phyloP scores from a whole-genome alignment of 83 land plant species.

The Picea engelmannii region DNA sequence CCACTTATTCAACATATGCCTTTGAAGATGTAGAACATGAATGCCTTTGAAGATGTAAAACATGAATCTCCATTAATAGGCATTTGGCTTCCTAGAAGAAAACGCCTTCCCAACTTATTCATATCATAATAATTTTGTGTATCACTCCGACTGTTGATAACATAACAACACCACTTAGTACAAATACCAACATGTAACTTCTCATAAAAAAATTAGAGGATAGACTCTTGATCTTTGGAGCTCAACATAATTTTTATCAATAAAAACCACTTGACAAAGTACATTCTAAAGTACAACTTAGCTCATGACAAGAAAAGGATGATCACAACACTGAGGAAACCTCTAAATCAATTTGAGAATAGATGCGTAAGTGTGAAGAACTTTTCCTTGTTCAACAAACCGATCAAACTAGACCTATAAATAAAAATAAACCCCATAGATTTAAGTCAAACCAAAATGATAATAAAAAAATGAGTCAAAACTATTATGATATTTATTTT shows the following conservation, averaged over 20 bases:
- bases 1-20: conserved; percentile 80
- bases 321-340: conserved; percentile 91
- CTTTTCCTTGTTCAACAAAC: conserved; percentile 90
- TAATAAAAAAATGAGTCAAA: conserved; percentile 11
- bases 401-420: conserved; percentile 85
- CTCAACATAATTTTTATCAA: not conserved
- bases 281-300: conserved; percentile 21
- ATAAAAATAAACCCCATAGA: not conserved
- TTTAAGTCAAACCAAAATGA: not conserved
- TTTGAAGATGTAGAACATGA: conserved; percentile 24
- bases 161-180: not conserved
- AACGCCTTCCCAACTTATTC: conserved; percentile 63
- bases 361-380: conserved; percentile 90
- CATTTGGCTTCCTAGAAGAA: conserved; percentile 42
- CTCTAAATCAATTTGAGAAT: conserved; percentile 87
- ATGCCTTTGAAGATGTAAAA: too few relatives aligned
- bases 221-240: not conserved
- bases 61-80: not conserved
- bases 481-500: not conserved
- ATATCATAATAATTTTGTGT: conserved; percentile 67
- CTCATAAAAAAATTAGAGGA: not conserved
- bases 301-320: conserved; percentile 95
- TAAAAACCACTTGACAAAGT: not conserved
- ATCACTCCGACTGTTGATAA: conserved; percentile 68
- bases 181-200: not conserved